These are phyloP conservation scores for Astrocystis sublimbata DNA, from an alignment of 495 filamentous ascomycete species.

Conservation along the genomic window DNA sequence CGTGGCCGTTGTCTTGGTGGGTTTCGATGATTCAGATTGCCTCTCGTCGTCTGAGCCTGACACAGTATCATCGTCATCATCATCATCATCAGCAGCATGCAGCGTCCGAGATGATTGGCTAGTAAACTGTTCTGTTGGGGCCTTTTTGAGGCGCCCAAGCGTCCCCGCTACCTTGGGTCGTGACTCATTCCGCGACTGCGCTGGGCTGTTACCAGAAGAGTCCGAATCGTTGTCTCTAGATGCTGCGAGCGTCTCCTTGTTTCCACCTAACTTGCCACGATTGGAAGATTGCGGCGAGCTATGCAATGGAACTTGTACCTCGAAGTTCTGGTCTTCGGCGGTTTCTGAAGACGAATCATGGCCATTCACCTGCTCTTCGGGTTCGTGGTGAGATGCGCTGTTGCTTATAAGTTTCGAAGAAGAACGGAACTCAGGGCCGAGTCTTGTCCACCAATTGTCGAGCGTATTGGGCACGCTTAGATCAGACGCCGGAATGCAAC, in stretches of 20 bases:
- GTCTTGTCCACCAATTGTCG: slow-evolving; percentile 53
- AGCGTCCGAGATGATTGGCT: slow-evolving; percentile 28
- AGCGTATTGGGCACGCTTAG: slow-evolving; percentile 34
- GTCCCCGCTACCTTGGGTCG: slow-evolving; percentile 28
- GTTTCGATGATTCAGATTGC: slow-evolving; percentile 1
- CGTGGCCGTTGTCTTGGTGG: slow-evolving; percentile 9
- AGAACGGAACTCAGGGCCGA: slow-evolving; percentile 27
- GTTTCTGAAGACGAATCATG: slow-evolving; percentile 12
- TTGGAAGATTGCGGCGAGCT: slow-evolving; percentile 21
- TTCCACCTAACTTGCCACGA: neutral
- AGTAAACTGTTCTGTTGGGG: slow-evolving; percentile 5
- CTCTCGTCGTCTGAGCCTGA: slow-evolving; percentile 28
- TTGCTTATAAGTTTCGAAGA: slow-evolving; percentile 15
- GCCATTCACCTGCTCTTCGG: neutral
- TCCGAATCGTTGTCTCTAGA: slow-evolving; percentile 29
- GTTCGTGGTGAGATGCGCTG: slow-evolving; percentile 13
- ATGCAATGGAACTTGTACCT: slow-evolving; percentile 50
- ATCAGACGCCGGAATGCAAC: slow-evolving; percentile 23
- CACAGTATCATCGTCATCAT: slow-evolving; percentile 33
- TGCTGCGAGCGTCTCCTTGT: neutral
- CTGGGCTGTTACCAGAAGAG: slow-evolving; percentile 19
- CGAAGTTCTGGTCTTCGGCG: slow-evolving; percentile 49
- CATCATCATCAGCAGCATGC: too few relatives aligned
- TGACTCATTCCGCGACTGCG: slow-evolving; percentile 10
- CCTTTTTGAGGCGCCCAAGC: slow-evolving; percentile 27